Percentiles rank a stretch among this genome's conserved stretches.
Evolutionary conservation across 1,284 basidiomycete genomes (phyloP).

Genomic region (Marasmius sp.): DNA sequence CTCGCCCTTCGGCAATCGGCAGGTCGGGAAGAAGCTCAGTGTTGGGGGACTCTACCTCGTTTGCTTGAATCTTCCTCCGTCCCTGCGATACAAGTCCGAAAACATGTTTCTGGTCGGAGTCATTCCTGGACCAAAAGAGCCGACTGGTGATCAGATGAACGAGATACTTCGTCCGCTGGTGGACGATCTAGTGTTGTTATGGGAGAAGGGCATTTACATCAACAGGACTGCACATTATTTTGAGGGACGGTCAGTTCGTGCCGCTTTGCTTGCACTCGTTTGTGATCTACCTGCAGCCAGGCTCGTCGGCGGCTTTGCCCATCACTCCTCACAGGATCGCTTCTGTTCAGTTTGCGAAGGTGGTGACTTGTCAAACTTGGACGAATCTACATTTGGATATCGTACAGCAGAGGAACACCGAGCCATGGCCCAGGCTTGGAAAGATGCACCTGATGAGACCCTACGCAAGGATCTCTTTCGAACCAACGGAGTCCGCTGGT

Average conservation of each 20-base stretch:
- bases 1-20: slow-evolving; percentile 28
- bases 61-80: slow-evolving; percentile 36
- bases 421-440: slow-evolving; percentile 21
- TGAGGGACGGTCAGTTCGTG: slow-evolving; percentile 21
- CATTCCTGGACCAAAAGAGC: slow-evolving; percentile 33
- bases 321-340: slow-evolving; percentile 22
- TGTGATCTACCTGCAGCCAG: slow-evolving; percentile 39
- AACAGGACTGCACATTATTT: slow-evolving; percentile 16
- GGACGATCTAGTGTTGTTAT: slow-evolving; percentile 47
- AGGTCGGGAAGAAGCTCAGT: slow-evolving; percentile 26
- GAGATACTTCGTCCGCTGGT: slow-evolving; percentile 29
- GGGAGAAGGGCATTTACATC: slow-evolving; percentile 25
- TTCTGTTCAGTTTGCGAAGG: slow-evolving; percentile 32
- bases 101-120: slow-evolving; percentile 38
- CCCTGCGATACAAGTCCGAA: slow-evolving; percentile 28
- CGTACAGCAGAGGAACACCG: slow-evolving; percentile 19
- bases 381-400: neutral
- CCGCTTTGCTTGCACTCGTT: slow-evolving; percentile 27
- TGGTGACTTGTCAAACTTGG: slow-evolving; percentile 28
- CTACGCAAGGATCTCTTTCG: slow-evolving; percentile 17
- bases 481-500: slow-evolving; percentile 29
- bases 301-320: slow-evolving; percentile 31
- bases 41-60: slow-evolving; percentile 30
- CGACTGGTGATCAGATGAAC: slow-evolving; percentile 28
- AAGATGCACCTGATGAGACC: slow-evolving; percentile 15